Conservation (phyloP, 2,329 filamentous ascomycete genomes). For the Cucurbitaria berberidis region DNA sequence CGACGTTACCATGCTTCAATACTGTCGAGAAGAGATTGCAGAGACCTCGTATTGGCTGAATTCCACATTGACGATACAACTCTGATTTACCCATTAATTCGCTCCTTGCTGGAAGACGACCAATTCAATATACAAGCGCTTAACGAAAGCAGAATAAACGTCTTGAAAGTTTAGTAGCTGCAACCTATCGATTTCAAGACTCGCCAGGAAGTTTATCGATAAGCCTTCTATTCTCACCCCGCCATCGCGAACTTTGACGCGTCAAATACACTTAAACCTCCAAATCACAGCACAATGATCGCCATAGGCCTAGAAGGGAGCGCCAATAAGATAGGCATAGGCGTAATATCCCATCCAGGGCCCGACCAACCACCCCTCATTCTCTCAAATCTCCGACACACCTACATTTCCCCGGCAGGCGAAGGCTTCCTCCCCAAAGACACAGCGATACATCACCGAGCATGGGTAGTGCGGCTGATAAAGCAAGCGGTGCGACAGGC, state of each 20-base stretch:
- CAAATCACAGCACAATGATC: conserved; percentile 59
- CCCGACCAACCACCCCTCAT: conserved; percentile 58
- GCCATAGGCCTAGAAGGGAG: conserved; percentile 85
- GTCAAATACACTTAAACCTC: not conserved
- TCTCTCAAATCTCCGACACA: conserved; percentile 93
- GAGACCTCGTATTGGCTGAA: too few species aligned
- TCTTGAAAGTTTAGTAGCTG: too few species aligned
- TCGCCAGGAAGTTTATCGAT: conserved; percentile 30
- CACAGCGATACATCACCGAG: conserved; percentile 88
- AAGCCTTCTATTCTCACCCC: conserved; percentile 27
- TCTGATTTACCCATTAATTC: too few species aligned
- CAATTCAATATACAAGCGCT: too few species aligned
- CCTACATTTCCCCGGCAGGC: conserved; percentile 88
- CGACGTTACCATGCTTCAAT: too few species aligned
- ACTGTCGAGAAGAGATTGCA: too few species aligned
- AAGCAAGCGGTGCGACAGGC: conserved; percentile 79
- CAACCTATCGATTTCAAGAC: too few species aligned
- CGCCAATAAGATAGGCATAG: conserved; percentile 96
- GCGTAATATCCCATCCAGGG: conserved; percentile 80
- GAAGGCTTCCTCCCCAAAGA: conserved; percentile 97
- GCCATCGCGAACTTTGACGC: conserved; percentile 21
- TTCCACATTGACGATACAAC: too few species aligned
- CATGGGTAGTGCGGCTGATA: conserved; percentile 82
- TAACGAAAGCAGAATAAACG: too few species aligned
- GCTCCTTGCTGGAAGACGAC: too few species aligned